Conservation (phyloP, 306 rosid genomes). For the Datisca glomerata region DNA sequence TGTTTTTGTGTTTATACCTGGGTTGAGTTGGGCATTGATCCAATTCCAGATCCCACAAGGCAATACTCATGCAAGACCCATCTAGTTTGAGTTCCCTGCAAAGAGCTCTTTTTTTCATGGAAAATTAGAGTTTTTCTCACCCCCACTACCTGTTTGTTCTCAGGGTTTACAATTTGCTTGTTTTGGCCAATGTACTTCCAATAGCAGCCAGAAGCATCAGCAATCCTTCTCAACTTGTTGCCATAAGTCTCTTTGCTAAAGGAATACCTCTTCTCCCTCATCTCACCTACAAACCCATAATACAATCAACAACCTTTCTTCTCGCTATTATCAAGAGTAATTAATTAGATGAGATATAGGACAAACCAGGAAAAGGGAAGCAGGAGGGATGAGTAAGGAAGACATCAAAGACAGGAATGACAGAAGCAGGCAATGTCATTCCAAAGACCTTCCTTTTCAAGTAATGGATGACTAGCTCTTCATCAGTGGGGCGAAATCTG, state of each 20-base stretch:
- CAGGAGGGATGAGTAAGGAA: neutral
- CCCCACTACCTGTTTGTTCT: neutral
- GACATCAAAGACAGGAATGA: neutral
- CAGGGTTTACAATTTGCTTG: neutral
- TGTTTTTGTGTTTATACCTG: too few relatives aligned
- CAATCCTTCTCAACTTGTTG: neutral
- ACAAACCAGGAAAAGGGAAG: neutral
- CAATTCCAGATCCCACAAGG: neutral
- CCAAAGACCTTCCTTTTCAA: neutral
- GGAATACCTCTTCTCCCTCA: neutral
- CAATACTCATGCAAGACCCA: neutral
- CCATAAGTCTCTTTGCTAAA: neutral
- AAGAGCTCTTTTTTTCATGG: neutral
- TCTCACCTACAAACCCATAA: neutral
- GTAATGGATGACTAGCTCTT: neutral
- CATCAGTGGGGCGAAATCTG: slow-evolving; percentile 5
- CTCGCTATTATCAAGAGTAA: too few relatives aligned
- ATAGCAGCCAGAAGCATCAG: neutral
- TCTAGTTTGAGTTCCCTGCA: neutral
- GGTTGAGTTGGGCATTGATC: neutral
- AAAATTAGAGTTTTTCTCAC: neutral
- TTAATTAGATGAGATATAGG: too few relatives aligned
- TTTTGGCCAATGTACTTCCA: neutral
- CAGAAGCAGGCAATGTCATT: neutral
- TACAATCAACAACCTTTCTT: too few relatives aligned